A percentile compares a stretch with the other conserved stretches of the same genome.
These are phyloP conservation scores for Gossypium mustelinum DNA, from an alignment of 345 rosid genomes.

Conservation along the genomic window DNA sequence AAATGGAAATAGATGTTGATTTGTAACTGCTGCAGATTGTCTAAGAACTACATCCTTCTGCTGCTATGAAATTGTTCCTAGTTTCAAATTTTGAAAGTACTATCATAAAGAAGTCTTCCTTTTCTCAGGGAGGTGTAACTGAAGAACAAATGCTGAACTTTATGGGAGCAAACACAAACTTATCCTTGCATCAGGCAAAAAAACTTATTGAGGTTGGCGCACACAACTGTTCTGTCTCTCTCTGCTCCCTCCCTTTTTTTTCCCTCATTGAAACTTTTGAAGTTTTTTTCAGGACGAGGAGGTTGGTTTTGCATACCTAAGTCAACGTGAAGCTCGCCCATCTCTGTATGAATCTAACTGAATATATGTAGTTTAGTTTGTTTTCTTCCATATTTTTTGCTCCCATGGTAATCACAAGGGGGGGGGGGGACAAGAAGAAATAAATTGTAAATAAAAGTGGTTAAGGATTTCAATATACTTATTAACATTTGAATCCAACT, in stretches of 20 bases:
- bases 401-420: neutral
- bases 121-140: slow-evolving; percentile 65
- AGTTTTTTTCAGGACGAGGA: slow-evolving; percentile 57
- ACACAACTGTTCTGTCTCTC: slow-evolving; percentile 8
- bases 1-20: slow-evolving; percentile 19
- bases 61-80: slow-evolving; percentile 9
- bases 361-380: neutral
- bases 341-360: slow-evolving; percentile 57
- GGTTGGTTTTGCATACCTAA: slow-evolving; percentile 89
- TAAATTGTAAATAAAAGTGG: neutral
- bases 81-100: slow-evolving; percentile 7
- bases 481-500: neutral
- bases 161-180: slow-evolving; percentile 87
- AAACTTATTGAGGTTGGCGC: slow-evolving; percentile 78
- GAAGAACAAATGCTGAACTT: slow-evolving; percentile 96
- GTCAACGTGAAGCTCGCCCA: slow-evolving; percentile 89
- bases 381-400: slow-evolving; percentile 1
- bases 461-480: neutral
- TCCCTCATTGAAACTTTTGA: slow-evolving; percentile 10
- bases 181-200: slow-evolving; percentile 69
- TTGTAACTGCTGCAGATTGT: slow-evolving; percentile 8
- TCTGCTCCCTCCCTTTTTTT: neutral
- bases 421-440: neutral
- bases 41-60: slow-evolving; percentile 6
- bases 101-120: neutral